Percentiles rank a stretch among this genome's conserved stretches.
phyloP scores from a whole-genome alignment of 768 basidiomycete genomes.

The Phanerochaete carnosa region DNA sequence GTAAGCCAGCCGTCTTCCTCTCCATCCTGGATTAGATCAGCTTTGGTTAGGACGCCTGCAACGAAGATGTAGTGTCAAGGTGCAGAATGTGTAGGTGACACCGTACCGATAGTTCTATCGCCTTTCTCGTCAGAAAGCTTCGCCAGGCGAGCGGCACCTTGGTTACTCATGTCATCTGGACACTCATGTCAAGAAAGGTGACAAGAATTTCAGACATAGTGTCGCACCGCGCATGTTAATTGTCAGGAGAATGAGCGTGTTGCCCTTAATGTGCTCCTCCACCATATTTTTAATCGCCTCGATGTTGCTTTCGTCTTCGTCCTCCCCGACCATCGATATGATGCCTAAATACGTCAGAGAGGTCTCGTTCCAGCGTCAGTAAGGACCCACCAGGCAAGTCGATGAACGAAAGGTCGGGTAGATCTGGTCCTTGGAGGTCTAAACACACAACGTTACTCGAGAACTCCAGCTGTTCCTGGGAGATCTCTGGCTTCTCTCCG shows the following conservation, averaged over 20 bases:
- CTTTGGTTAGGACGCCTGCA: constrained; percentile 14
- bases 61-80: neutral
- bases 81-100: neutral
- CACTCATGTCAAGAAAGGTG: neutral
- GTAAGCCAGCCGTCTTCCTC: constrained; percentile 11
- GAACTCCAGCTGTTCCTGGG: constrained; percentile 16
- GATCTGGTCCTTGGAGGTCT: constrained; percentile 21
- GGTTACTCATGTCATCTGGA: constrained; percentile 73
- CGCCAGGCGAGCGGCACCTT: constrained; percentile 65
- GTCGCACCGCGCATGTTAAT: constrained; percentile 57
- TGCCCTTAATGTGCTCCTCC: constrained; percentile 52
- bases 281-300: constrained; percentile 55
- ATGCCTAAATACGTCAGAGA: constrained; percentile 36
- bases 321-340: constrained; percentile 48
- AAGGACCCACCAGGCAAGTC: constrained; percentile 28
- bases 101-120: constrained; percentile 62
- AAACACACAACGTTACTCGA: constrained; percentile 25
- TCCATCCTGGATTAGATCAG: constrained; percentile 10
- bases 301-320: constrained; percentile 34
- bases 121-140: constrained; percentile 57
- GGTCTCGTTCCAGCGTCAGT: neutral
- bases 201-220: neutral
- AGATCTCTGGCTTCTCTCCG: constrained; percentile 5
- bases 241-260: constrained; percentile 54
- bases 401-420: constrained; percentile 29